Base-by-base conservation (phyloP, 208 protist genomes). In the Crithidia mellificae region DNA sequence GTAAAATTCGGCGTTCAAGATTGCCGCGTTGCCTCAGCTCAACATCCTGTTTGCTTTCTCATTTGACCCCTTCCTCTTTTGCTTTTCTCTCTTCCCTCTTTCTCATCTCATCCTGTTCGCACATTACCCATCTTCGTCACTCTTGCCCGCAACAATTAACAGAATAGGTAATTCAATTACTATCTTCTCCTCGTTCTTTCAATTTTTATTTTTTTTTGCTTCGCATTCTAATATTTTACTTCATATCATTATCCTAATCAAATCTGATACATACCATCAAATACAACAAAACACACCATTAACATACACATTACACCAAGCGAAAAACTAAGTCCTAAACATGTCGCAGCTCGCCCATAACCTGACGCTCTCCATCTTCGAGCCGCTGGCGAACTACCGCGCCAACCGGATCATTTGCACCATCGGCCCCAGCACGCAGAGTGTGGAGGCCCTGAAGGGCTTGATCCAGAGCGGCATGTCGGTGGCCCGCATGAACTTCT, bases 401-500 rank as follows among this genome's bases (percentile, higher is more conserved):
- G 84, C 83, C 38, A 98, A 94, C 50, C 88, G 92, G 43, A 98
- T 99, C 74, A 90, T 99, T 52, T 98, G 97, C 86, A 99, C 97
- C 24, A 98, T 99, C 69, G 98, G 97, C 63, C 95, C 95, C 65
- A 91, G 87, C 72, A 98, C 97, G 24, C 94, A 98, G 77, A 95
- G 85, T 49, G 95, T 97, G 19, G 95, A 98, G 67, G 85, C 84
- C 12, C 83, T 99, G 50, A 92, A 90, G 50, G 81, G 85, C 49
- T 81, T 99, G 32, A 95, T 98, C 57, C 70, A 92, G 63, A 97
- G 92, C 54, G 98, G 98, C 66, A 98, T 99, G 92, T 98, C 98
- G 65, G 88, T 98, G 24, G 93, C 95, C 19, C 88, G 98, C 63
- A 93, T 99, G 82, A 99, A 99, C 87, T 99, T 99, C 76, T 99